phyloP scores from a whole-genome alignment of 2,329 filamentous ascomycete genomes.

The Fusarium sp. region DNA sequence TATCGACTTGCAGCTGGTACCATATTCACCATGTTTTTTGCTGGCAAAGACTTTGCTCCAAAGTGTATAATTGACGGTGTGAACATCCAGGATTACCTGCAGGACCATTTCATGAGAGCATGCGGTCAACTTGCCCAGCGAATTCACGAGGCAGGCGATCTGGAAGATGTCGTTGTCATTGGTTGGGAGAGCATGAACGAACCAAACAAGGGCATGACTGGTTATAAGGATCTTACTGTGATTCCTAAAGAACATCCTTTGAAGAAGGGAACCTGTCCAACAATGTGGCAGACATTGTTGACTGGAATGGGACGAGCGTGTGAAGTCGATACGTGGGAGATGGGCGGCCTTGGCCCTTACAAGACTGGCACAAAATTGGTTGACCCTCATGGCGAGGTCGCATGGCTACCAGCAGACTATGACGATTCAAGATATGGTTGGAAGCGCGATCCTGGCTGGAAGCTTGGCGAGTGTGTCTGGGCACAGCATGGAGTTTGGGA shows the following conservation, averaged over 20 bases:
- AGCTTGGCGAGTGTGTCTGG: slow-evolving; percentile 94
- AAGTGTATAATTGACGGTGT: slow-evolving; percentile 94
- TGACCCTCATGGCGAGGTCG: slow-evolving; percentile 85
- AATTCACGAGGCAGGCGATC: slow-evolving; percentile 88
- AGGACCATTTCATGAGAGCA: slow-evolving; percentile 84
- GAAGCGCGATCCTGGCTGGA: slow-evolving; percentile 89
- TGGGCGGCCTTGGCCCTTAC: slow-evolving; percentile 91
- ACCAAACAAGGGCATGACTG: slow-evolving; percentile 88
- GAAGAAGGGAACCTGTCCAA: slow-evolving; percentile 92
- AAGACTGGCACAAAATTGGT: slow-evolving; percentile 85
- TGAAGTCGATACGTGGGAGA: slow-evolving; percentile 92
- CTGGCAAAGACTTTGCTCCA: slow-evolving; percentile 88
- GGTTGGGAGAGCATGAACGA: slow-evolving; percentile 98
- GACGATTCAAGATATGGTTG: slow-evolving; percentile 91
- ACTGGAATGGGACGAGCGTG: slow-evolving; percentile 91
- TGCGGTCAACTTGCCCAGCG: slow-evolving; percentile 82
- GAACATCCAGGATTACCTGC: slow-evolving; percentile 96
- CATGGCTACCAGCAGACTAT: slow-evolving; percentile 85
- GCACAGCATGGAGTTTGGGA: slow-evolving; percentile 98
- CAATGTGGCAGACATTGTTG: slow-evolving; percentile 91
- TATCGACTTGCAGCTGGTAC: slow-evolving; percentile 85
- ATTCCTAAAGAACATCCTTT: slow-evolving; percentile 89
- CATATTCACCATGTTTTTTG: slow-evolving; percentile 95
- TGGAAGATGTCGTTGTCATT: slow-evolving; percentile 87
- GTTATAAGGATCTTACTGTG: slow-evolving; percentile 80